Evolutionary conservation across 352 stramenopile genomes (phyloP).

Genomic region (Pythium diclinum): DNA sequence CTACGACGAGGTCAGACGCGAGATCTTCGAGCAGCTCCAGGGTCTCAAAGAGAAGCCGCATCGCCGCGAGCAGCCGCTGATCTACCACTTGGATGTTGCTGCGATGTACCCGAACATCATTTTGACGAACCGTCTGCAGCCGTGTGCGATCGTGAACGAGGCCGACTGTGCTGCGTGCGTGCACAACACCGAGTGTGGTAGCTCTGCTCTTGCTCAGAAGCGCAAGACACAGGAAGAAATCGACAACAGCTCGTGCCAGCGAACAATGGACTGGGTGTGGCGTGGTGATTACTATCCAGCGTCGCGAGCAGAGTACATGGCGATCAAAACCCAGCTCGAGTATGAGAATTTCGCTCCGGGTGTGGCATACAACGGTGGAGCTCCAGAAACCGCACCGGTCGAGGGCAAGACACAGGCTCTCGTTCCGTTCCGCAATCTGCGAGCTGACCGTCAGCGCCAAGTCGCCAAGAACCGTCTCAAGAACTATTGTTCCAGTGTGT

Average conservation of each 20-base stretch:
- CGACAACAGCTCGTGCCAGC: conserved; percentile 91
- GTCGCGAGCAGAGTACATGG: conserved; percentile 93
- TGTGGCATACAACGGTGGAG: neutral
- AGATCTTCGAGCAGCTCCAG: conserved; percentile 94
- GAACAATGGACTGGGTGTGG: conserved; percentile 98
- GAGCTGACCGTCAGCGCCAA: conserved; percentile 54
- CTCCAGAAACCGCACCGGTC: conserved; percentile 15
- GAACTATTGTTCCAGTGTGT: conserved; percentile 96
- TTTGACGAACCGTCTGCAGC: conserved; percentile 98
- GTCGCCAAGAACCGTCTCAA: conserved; percentile 82
- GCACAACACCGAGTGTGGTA: conserved; percentile 85
- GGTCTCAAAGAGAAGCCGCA: conserved; percentile 92
- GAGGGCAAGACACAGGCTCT: conserved; percentile 17
- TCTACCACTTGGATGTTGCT: conserved; percentile 99
- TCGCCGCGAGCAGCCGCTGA: conserved; percentile 90
- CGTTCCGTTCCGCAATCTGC: conserved; percentile 62
- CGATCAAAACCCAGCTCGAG: conserved; percentile 94
- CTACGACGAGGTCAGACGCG: conserved; percentile 76
- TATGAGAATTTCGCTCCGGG: conserved; percentile 79
- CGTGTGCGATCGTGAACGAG: conserved; percentile 95
- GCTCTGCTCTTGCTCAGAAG: conserved; percentile 69
- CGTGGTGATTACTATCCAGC: conserved; percentile 95
- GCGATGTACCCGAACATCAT: conserved; percentile 99
- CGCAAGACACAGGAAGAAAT: conserved; percentile 35
- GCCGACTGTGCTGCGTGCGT: conserved; percentile 95